Evolutionary conservation across 176 grass and related monocot genomes (phyloP).

Genomic region (Zoysia japonica): DNA sequence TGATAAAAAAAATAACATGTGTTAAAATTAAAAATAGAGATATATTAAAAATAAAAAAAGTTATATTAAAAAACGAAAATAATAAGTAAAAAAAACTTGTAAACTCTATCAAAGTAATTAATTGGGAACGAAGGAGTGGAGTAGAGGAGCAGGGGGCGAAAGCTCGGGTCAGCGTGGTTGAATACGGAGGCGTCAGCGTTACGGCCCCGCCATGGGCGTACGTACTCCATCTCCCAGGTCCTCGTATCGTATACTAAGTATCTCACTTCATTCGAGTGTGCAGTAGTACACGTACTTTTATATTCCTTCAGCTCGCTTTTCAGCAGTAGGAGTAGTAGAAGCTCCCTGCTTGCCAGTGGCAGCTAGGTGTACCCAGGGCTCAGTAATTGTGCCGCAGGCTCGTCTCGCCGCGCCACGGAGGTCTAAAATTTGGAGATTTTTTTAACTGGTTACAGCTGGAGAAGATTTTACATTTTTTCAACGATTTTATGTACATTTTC

Average conservation of each 20-base stretch:
- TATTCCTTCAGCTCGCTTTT: background rate
- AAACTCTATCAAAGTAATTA: too few species aligned
- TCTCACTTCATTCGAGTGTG: constrained; percentile 23
- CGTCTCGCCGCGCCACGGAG: background rate
- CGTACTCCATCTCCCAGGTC: too few species aligned
- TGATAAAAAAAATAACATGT: too few species aligned
- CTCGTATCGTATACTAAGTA: background rate
- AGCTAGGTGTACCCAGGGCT: background rate
- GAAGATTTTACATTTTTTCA: too few species aligned
- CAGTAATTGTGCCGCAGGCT: background rate
- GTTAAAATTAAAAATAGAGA: too few species aligned
- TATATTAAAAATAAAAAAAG: too few species aligned
- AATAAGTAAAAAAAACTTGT: too few species aligned
- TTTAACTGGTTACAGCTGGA: too few species aligned
- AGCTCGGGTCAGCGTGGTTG: constrained; percentile 3
- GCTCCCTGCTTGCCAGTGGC: background rate
- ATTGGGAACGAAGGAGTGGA: too few species aligned
- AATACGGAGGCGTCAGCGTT: constrained; percentile 44
- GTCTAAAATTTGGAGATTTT: background rate
- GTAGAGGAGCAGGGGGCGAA: background rate
- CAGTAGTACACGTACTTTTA: background rate
- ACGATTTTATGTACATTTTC: too few species aligned
- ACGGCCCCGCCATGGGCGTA: background rate
- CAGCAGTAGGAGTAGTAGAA: background rate
- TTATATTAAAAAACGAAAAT: too few species aligned